A percentile compares a stretch with the other conserved stretches of the same genome.
Conservation (phyloP, 2,329 filamentous ascomycete species). For the Sclerotinia nivalis region DNA sequence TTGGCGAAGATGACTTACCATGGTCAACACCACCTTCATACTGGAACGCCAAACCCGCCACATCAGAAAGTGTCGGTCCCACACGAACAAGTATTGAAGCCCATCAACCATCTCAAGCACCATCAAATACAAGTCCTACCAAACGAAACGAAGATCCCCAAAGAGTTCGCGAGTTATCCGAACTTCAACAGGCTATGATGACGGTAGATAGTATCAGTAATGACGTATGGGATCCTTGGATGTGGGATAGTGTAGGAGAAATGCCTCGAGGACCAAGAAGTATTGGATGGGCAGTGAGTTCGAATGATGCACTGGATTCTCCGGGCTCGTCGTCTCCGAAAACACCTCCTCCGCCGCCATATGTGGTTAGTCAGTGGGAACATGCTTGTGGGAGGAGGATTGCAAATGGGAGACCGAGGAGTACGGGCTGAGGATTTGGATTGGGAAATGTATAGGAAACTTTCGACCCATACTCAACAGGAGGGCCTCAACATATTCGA, state of each 20-base stretch:
- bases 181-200: slow-evolving; percentile 41
- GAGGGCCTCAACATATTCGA: too few relatives aligned
- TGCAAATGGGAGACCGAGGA: slow-evolving; percentile 28
- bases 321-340: slow-evolving; percentile 11
- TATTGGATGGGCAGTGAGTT: slow-evolving; percentile 40
- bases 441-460: neutral
- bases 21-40: slow-evolving; percentile 40
- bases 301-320: slow-evolving; percentile 27
- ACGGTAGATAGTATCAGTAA: slow-evolving; percentile 38
- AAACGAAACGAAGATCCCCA: slow-evolving; percentile 37
- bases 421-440: slow-evolving; percentile 25
- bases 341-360: slow-evolving; percentile 30
- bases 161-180: slow-evolving; percentile 36
- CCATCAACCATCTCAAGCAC: neutral
- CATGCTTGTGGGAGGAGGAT: slow-evolving; percentile 21
- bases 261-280: slow-evolving; percentile 36
- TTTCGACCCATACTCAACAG: too few relatives aligned
- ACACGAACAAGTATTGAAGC: neutral
- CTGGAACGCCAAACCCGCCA: slow-evolving; percentile 26
- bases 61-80: slow-evolving; percentile 5
- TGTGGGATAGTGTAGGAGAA: slow-evolving; percentile 34
- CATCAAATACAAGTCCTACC: slow-evolving; percentile 11
- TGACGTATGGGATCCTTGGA: slow-evolving; percentile 37
- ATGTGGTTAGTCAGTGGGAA: slow-evolving; percentile 39
- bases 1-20: slow-evolving; percentile 40